Evolutionary conservation across 2,329 filamentous ascomycete species (phyloP).

Genomic region (Biscogniauxia sp.): DNA sequence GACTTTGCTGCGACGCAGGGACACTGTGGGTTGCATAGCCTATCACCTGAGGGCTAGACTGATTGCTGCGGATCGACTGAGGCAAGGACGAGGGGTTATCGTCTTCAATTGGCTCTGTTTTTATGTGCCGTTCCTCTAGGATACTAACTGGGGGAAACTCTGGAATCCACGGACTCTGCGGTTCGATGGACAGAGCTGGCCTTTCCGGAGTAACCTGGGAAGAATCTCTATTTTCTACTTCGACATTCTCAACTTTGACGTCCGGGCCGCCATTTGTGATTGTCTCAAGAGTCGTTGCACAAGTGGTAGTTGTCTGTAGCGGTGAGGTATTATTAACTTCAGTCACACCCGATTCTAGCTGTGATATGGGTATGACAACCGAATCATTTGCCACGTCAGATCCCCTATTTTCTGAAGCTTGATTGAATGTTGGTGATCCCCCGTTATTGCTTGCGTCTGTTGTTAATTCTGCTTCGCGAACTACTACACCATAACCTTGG

Average conservation of each 20-base stretch:
- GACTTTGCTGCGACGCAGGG: slow-evolving; percentile 30
- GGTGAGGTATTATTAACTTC: slow-evolving; percentile 1
- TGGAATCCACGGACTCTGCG: slow-evolving; percentile 29
- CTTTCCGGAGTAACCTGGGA: background rate
- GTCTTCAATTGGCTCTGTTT: background rate
- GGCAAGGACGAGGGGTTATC: slow-evolving; percentile 1
- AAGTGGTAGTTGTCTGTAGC: background rate
- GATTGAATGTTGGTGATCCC: background rate
- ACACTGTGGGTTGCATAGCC: slow-evolving; percentile 11
- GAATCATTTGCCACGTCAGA: slow-evolving; percentile 9
- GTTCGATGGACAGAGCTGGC: slow-evolving; percentile 3
- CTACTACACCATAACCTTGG: background rate
- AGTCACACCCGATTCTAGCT: slow-evolving; percentile 13
- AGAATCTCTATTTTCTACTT: background rate
- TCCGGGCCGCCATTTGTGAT: background rate
- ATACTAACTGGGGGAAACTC: slow-evolving; percentile 14
- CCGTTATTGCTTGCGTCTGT: background rate
- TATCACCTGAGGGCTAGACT: slow-evolving; percentile 10
- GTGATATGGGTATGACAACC: slow-evolving; percentile 15
- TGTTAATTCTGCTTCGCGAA: background rate
- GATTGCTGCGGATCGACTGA: slow-evolving; percentile 1
- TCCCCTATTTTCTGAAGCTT: background rate
- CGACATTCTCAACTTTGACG: slow-evolving; percentile 4
- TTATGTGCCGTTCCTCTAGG: slow-evolving; percentile 9
- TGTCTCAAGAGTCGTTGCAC: background rate